A percentile compares a stretch with the other conserved stretches of the same genome.
These are phyloP conservation scores for Raphanus hybrid DNA, from an alignment of 441 rosid genomes.

Conservation along the genomic window DNA sequence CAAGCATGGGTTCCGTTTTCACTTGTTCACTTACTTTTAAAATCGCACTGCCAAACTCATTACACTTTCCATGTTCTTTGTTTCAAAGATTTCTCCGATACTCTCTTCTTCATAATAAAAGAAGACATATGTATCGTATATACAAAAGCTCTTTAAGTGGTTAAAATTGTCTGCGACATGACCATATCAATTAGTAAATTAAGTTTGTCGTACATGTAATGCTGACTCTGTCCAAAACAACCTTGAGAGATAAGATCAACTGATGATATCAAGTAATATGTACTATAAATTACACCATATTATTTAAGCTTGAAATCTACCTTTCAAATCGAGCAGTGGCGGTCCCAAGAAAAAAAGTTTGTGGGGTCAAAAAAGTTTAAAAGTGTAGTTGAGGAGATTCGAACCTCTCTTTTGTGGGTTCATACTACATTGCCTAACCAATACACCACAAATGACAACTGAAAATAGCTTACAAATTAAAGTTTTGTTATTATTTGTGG, in stretches of 20 bases:
- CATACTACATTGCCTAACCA: no score
- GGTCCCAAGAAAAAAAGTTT: no score
- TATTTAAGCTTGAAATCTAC: not conserved
- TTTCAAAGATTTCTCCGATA: conserved; percentile 17
- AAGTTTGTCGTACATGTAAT: not conserved
- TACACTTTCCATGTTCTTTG: conserved; percentile 33
- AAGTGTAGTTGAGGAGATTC: no score
- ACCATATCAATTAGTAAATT: conserved; percentile 4
- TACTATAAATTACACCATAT: not conserved
- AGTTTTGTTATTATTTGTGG: no score
- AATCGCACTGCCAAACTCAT: conserved; percentile 7
- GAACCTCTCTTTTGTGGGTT: no score
- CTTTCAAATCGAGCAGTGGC: not conserved
- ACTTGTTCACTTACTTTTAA: conserved; percentile 34
- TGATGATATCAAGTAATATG: not conserved
- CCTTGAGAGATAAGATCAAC: not conserved
- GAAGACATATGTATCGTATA: not conserved
- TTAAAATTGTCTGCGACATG: not conserved
- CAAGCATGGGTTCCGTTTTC: conserved; percentile 37
- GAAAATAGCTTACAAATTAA: no score
- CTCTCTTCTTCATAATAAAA: conserved; percentile 6
- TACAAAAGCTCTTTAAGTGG: not conserved
- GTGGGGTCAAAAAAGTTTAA: no score
- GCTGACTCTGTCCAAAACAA: not conserved
- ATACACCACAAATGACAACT: no score